Evolutionary conservation across 2,329 filamentous ascomycete species (phyloP), one percentile per base, ranked within the genome.

Genomic region (Aspergillus viridinutans): DNA sequence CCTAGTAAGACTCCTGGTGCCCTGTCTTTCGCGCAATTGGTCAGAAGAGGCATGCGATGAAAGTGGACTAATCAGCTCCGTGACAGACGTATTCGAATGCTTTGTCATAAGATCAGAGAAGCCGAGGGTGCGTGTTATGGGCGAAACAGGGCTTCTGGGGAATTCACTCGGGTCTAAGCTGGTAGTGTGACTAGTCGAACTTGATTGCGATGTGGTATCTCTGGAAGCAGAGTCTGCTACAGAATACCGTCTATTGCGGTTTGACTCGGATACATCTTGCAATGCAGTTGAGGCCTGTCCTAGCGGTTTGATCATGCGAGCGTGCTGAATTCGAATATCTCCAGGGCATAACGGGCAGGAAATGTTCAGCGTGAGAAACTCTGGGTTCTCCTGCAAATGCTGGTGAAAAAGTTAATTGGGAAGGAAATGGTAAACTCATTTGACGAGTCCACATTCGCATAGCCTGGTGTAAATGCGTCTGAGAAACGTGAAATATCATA

Each of bases 231-330:
- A 63, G n/a, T 61, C 59, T 3, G 56, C 57, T 17, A 61, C 23
- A n/a, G 61, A 65, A 25, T 59, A 53, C 6, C 51, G 61, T n/a
- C 58, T 58, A n/a, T 49, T 59, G 23, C 57, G 54, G 4, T 62
- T 60, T 4, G 62, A 61, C 26, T 61, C 61, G 2, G 63, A 53
- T 20, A 55, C 35, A 7, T 49, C 43, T 23, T 68, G 61, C 4
- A 70, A 53, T 7, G 64, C 55, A 53, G 57, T 63, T 20, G 65
- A 48, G n/a, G 68, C 45, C 17, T 65, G 63, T 43, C 69, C 67
- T 9, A 72, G 64, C 9, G 69, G 67, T 54, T 74, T 69, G n/a
- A 73, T 66, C 45, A 73, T 63, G 8, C 71, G 70, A 45, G 70
- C 70, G 51, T 61, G 64, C 25, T 72, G 72, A 54, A 73, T 71